Evolutionary conservation across 768 basidiomycete species (phyloP).

Genomic region (Terana coerulea): DNA sequence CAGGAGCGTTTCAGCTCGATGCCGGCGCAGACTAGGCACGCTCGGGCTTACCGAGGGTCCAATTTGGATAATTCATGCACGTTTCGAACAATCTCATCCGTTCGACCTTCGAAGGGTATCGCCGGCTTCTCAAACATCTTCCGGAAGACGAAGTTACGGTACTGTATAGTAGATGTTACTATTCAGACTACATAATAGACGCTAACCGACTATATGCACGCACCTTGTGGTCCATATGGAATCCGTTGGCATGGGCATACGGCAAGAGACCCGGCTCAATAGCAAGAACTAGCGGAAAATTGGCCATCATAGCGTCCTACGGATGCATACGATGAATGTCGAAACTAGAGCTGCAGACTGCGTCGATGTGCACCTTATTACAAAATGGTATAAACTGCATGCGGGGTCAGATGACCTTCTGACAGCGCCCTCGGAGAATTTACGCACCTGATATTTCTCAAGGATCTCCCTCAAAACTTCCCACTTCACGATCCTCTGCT

Average conservation of each 20-base stretch:
- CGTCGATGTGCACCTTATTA: slow-evolving; percentile 46
- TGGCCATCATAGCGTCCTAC: slow-evolving; percentile 77
- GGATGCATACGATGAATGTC: background rate
- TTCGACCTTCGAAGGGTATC: slow-evolving; percentile 45
- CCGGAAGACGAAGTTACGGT: slow-evolving; percentile 83
- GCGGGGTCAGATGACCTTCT: slow-evolving; percentile 1
- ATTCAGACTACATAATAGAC: slow-evolving; percentile 4
- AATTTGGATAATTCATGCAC: slow-evolving; percentile 69
- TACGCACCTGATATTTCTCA: slow-evolving; percentile 60
- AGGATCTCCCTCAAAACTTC: slow-evolving; percentile 63
- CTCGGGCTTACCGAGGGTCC: slow-evolving; percentile 53
- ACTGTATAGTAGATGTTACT: slow-evolving; percentile 35
- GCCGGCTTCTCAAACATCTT: slow-evolving; percentile 74
- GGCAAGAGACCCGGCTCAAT: slow-evolving; percentile 75
- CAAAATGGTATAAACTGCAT: slow-evolving; percentile 75
- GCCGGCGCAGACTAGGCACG: no score
- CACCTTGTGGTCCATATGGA: slow-evolving; percentile 76
- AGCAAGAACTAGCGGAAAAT: slow-evolving; percentile 72
- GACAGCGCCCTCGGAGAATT: slow-evolving; percentile 15
- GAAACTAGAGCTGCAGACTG: slow-evolving; percentile 2
- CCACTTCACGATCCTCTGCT: slow-evolving; percentile 56
- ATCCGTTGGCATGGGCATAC: slow-evolving; percentile 68
- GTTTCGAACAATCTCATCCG: slow-evolving; percentile 64
- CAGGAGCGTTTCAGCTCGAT: background rate
- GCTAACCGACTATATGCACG: slow-evolving; percentile 10